Conservation (phyloP, 78 protist species). For the Salpingoeca rosetta region DNA sequence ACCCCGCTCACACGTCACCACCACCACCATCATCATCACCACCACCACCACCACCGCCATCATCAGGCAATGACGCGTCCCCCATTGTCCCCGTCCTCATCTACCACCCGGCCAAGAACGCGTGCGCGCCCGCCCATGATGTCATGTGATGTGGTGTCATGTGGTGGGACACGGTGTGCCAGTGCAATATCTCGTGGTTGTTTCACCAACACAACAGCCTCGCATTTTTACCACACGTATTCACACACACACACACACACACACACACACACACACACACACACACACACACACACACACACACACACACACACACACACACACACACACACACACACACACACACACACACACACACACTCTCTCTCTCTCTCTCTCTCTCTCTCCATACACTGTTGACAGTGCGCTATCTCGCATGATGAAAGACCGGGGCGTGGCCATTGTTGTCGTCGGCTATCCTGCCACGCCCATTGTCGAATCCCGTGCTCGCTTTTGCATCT, state of each 20-base stretch:
- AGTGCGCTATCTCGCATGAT: slow-evolving; percentile 15
- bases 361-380: too few species aligned
- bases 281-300: not conserved
- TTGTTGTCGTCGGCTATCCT: slow-evolving; percentile 98
- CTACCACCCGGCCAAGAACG: slow-evolving; percentile 79
- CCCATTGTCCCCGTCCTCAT: slow-evolving; percentile 95
- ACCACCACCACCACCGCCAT: too few species aligned
- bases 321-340: not conserved
- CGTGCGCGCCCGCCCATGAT: too few species aligned
- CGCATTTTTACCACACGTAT: not conserved
- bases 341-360: not conserved
- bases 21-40: too few species aligned
- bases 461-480: slow-evolving; percentile 86
- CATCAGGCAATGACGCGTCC: slow-evolving; percentile 72
- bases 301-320: too few species aligned
- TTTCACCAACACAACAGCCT: slow-evolving; percentile 13
- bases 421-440: slow-evolving; percentile 67
- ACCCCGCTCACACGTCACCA: too few species aligned
- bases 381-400: too few species aligned
- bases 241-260: not conserved
- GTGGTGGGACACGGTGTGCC: too few species aligned
- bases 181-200: too few species aligned
- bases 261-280: not conserved
- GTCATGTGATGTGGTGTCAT: too few species aligned
- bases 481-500: slow-evolving; percentile 92